Percentiles rank a stretch among this genome's conserved stretches.
Evolutionary conservation across 306 rosid species (phyloP).

Genomic region (Glycine soja): DNA sequence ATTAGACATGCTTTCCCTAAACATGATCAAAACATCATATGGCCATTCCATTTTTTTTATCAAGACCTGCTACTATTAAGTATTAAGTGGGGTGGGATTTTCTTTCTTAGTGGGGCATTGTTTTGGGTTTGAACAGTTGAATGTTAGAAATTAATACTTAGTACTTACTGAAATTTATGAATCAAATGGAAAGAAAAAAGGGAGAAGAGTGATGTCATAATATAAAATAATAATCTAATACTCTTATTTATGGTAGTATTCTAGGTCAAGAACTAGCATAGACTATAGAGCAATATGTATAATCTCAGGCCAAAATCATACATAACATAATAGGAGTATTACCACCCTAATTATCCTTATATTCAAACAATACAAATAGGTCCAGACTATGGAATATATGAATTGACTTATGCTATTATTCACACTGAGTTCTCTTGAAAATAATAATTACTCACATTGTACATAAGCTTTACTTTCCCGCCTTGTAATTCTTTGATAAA

Average conservation of each 20-base stretch:
- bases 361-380: constrained; percentile 11
- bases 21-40: neutral
- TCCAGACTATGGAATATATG: neutral
- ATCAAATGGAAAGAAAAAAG: neutral
- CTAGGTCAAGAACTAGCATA: constrained; percentile 2
- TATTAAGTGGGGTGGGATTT: neutral
- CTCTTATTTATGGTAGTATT: neutral
- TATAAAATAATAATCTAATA: neutral
- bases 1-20: neutral
- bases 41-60: neutral
- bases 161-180: neutral
- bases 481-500: neutral
- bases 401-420: constrained; percentile 5
- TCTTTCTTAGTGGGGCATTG: neutral
- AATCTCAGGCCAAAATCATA: constrained; percentile 12
- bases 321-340: constrained; percentile 11
- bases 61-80: neutral
- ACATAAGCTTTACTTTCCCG: neutral
- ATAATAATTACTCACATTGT: constrained; percentile 4
- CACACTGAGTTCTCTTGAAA: constrained; percentile 6
- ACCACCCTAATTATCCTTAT: neutral
- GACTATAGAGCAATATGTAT: constrained; percentile 1
- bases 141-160: neutral
- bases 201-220: neutral
- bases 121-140: constrained; percentile 15